These are phyloP conservation scores for Intubia oerlemansii DNA, from an alignment of 2,329 filamentous ascomycete species.

Conservation along the genomic window DNA sequence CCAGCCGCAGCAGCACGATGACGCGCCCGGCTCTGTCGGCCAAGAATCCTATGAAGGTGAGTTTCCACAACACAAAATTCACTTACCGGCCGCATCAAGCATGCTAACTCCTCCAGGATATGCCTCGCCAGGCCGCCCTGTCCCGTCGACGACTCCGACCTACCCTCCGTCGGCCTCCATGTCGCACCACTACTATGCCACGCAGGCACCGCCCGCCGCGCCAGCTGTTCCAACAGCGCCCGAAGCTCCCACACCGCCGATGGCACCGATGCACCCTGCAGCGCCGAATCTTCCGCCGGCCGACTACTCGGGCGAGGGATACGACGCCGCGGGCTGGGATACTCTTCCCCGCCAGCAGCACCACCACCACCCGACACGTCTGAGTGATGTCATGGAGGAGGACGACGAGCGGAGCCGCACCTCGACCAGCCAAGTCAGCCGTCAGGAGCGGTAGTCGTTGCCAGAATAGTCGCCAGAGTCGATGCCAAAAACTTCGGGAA, in stretches of 20 bases:
- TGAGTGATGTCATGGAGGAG: conserved; percentile 76
- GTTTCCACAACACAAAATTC: no score
- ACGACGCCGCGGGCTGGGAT: conserved; percentile 53
- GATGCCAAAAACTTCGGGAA: no score
- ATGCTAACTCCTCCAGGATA: no score
- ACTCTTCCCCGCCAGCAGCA: conserved; percentile 26
- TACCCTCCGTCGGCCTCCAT: conserved; percentile 19
- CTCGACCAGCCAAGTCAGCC: conserved; percentile 42
- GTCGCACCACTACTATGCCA: conserved; percentile 26
- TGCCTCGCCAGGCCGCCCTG: no score
- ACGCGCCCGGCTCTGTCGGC: no score
- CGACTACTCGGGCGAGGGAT: conserved; percentile 47
- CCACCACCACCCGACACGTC: conserved; percentile 70
- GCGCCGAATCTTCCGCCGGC: conserved; percentile 10
- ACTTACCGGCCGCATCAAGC: no score
- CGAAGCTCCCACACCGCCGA: background rate
- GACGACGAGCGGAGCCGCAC: conserved; percentile 65
- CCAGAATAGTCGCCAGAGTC: no score
- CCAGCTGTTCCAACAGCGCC: conserved; percentile 4
- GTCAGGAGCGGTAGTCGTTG: conserved; percentile 13
- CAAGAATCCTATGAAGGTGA: no score
- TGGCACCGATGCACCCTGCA: background rate
- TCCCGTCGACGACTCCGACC: no score
- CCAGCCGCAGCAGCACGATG: no score
- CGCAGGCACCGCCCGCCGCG: no score